Evolutionary conservation across 169 alveolate species (phyloP), one percentile per base, ranked within the genome.

Genomic region (Plasmodium reichenowi): DNA sequence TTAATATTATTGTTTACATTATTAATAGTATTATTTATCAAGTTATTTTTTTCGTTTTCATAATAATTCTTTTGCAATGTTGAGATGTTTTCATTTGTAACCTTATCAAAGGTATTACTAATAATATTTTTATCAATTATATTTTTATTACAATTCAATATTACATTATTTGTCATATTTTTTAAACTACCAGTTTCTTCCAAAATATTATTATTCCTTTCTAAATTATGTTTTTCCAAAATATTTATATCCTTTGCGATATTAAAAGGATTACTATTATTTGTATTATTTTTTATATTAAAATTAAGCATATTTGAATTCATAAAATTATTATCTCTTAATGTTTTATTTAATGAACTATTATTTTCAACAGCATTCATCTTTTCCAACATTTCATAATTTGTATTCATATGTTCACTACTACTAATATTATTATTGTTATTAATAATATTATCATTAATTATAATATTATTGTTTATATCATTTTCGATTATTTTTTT

Each of bases 191-290:
- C 43, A 74, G 13, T 17, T 74, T 32, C 74, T 1, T 64, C 48
- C 32, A 52, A 4, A 20, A 60, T 12, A 60, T 60, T 60, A 20
- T 50, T 24, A 43, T 74, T 52, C 45, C 38, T 48, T 26, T 74
- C 88, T n/a, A 59, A 12, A 38, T 60, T 58, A 54, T 59, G 62
- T 54, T 74, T 74, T 59, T 29, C 88, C n/a, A 32, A 43, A 59
- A 32, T 20, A 10, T 67, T 64, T 15, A 74, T 5, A 20, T 74
- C 88, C 29, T 32, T 60, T 47, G 74, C 13, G 17, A 59, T 59
- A 17, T 52, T 74, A 12, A 45, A 52, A 59, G 59, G 47, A 32
- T 60, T 48, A 24, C 56, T 74, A 8, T 24, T 60, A 38, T 62
- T 43, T 26, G 54, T 43, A 32, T 66, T 22, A 24, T 66, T n/a